These are phyloP conservation scores for Phytophthora agathidicida DNA, from an alignment of 352 stramenopile genomes.

Conservation along the genomic window DNA sequence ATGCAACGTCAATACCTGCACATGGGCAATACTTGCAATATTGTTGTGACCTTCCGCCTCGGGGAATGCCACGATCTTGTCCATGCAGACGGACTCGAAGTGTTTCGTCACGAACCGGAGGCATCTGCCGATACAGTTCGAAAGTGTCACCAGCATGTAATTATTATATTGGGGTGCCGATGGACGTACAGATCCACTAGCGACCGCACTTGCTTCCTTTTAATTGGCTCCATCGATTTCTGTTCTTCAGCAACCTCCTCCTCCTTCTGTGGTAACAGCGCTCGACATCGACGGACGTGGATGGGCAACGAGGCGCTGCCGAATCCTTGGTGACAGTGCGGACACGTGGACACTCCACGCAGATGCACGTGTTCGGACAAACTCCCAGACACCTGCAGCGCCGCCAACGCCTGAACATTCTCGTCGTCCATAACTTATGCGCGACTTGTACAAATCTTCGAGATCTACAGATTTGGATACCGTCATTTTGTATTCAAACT, in stretches of 20 bases:
- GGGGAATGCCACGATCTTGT: conserved; percentile 59
- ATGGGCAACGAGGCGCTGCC: conserved; percentile 67
- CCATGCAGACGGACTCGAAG: conserved; percentile 72
- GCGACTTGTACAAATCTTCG: no score
- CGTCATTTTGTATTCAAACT: no score
- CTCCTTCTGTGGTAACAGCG: conserved; percentile 38
- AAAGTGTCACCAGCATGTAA: background rate
- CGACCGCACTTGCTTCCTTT: conserved; percentile 45
- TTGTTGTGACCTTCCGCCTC: conserved; percentile 58
- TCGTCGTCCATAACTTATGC: conserved; percentile 48
- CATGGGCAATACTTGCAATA: background rate
- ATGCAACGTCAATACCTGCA: background rate
- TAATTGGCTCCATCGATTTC: background rate
- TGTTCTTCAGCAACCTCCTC: conserved; percentile 22
- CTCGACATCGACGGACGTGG: conserved; percentile 64
- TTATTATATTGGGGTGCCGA: no score
- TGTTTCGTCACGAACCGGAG: conserved; percentile 68
- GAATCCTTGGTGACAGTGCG: conserved; percentile 64
- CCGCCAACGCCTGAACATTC: conserved; percentile 42
- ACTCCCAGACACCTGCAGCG: conserved; percentile 24
- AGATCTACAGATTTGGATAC: no score
- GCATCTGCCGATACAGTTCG: conserved; percentile 41
- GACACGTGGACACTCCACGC: conserved; percentile 44
- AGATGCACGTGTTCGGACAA: conserved; percentile 22
- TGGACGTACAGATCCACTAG: conserved; percentile 67